These are phyloP conservation scores for Thuja plicata DNA, from an alignment of 83 land plant species.

Conservation along the genomic window DNA sequence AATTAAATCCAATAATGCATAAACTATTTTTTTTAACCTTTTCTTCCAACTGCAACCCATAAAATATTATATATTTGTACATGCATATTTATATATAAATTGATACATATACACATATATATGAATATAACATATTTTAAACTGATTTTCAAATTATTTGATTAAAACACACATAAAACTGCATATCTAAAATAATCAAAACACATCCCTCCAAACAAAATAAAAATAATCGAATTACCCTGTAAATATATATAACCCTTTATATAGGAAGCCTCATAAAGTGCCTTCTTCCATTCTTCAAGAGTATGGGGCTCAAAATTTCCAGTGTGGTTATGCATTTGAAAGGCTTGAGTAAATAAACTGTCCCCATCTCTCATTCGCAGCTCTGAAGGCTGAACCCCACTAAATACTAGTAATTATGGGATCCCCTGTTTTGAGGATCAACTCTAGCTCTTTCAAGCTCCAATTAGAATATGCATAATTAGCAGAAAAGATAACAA, in stretches of 20 bases:
- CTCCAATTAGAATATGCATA: background rate
- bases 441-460: background rate
- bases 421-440: background rate
- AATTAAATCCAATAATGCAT: too few species aligned
- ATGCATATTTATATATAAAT: too few species aligned
- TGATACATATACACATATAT: too few species aligned
- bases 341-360: background rate
- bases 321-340: background rate
- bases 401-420: background rate
- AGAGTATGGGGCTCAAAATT: background rate
- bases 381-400: background rate
- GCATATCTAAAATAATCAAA: too few species aligned
- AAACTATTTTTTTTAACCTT: too few species aligned
- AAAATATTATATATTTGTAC: too few species aligned
- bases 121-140: too few species aligned
- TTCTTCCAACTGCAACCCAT: too few species aligned
- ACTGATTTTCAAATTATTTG: too few species aligned
- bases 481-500: background rate
- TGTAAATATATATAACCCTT: background rate
- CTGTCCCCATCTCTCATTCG: background rate
- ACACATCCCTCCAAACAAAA: too few species aligned
- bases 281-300: background rate
- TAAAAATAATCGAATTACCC: too few species aligned
- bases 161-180: too few species aligned
- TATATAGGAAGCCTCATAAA: background rate